Percentiles rank a stretch among this genome's conserved stretches.
phyloP scores from a whole-genome alignment of 148 eudicot genomes.

The Tetragonia tetragonoides region DNA sequence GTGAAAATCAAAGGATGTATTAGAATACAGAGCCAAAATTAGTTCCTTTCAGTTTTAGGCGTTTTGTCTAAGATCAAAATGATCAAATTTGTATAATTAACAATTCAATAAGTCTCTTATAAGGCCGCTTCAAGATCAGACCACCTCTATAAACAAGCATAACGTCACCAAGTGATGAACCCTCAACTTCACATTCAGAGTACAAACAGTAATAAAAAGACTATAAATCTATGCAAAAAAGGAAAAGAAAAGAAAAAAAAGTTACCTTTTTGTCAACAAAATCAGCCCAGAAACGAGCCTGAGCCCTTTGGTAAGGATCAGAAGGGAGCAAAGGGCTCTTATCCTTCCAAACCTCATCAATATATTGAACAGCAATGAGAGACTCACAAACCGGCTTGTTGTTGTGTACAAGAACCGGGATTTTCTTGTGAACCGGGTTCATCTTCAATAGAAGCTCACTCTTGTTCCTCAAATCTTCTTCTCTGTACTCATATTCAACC shows the following conservation, averaged over 20 bases:
- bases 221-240: too few relatives aligned
- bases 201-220: too few relatives aligned
- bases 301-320: slow-evolving; percentile 32
- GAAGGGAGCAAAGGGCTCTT: slow-evolving; percentile 32
- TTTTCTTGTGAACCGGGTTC: slow-evolving; percentile 48
- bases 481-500: slow-evolving; percentile 35
- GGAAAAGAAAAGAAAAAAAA: neutral
- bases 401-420: slow-evolving; percentile 38
- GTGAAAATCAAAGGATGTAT: too few relatives aligned
- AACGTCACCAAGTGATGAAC: too few relatives aligned
- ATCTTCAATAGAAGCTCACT: slow-evolving; percentile 34
- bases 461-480: slow-evolving; percentile 36
- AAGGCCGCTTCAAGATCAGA: too few relatives aligned
- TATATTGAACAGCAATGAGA: slow-evolving; percentile 28
- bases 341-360: slow-evolving; percentile 39
- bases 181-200: too few relatives aligned
- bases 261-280: slow-evolving; percentile 33
- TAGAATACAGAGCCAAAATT: too few relatives aligned
- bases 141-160: too few relatives aligned
- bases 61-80: too few relatives aligned
- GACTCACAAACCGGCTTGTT: slow-evolving; percentile 43
- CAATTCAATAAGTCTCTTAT: too few relatives aligned
- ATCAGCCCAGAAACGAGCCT: slow-evolving; percentile 41
- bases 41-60: too few relatives aligned
- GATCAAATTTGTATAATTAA: too few relatives aligned